Base-by-base conservation (phyloP, 106 monocot genomes). In the Triglochin maritima region DNA sequence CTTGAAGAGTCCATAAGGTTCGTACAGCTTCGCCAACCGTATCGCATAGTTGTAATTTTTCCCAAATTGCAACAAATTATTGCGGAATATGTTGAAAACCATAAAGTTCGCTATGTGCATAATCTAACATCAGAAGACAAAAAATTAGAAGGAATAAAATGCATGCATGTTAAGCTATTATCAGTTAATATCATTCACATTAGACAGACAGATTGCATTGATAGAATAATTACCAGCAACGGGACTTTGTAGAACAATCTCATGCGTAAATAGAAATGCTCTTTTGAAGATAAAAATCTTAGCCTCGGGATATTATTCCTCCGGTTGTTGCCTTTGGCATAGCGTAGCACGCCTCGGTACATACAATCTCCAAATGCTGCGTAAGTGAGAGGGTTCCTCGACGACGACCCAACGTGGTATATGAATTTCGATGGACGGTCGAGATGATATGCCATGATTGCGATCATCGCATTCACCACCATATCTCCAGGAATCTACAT, bases 371-470 rank as follows among this genome's bases (percentile, higher is more conserved):
- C 49, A 5, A 70, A 41, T 29, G 50, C 9, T 2, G 17, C 60
- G 9, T 5, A 14, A 0, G 16, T 70, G n/a, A 70, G 60, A 4
- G 70, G 70, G 60, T 70, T 70, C 11, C 70, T 70, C 44, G 51
- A 47, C 10, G 70, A 70, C 1, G 70, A 60, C 4, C 70, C 70
- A 9, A 70, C 70, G n/a, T 70, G 70, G 60, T 70, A 70, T 16
- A 70, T 13, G 41, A 49, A 60, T 3, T 49, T 17, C 0, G 46
- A 16, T 2, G 3, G 46, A 0, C 14, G n/a, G 15, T 44, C 12
- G 12, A 16, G 11, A 12, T 47, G 57, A 9, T 44, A 44, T 7
- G 69, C 69, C 57, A 69, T 56, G 51, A 58, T 69, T 7, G 14
- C 69, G 13, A 69, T 46, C 69, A 69, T 69, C 3, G 57, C 56